Evolutionary conservation across 1,284 basidiomycete genomes (phyloP).

Genomic region (Ustilago hordei): DNA sequence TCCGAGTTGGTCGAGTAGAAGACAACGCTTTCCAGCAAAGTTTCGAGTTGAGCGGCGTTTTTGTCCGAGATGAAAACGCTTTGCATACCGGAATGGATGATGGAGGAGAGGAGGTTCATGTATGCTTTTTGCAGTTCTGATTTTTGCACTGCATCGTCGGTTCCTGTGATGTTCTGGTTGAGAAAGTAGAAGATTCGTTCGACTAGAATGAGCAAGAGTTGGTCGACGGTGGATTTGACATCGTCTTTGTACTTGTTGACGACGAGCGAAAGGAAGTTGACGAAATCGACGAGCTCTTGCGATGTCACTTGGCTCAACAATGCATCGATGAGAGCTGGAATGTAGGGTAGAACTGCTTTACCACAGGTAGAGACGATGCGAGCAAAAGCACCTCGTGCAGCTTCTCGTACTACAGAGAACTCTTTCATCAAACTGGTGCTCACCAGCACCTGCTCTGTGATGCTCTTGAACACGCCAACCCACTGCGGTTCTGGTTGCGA

Average conservation of each 20-base stretch:
- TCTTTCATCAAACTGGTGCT: conserved; percentile 88
- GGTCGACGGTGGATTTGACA: conserved; percentile 86
- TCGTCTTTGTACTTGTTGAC: conserved; percentile 92
- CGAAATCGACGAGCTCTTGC: conserved; percentile 91
- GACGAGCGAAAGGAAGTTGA: conserved; percentile 90
- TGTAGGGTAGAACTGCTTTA: conserved; percentile 78
- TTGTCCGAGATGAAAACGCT: conserved; percentile 86
- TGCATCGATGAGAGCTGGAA: conserved; percentile 87
- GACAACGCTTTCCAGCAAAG: conserved; percentile 77
- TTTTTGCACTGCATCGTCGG: conserved; percentile 87
- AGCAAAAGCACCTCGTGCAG: conserved; percentile 85
- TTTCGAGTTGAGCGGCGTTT: conserved; percentile 84
- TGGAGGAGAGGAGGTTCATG: conserved; percentile 82
- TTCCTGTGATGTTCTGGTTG: conserved; percentile 84
- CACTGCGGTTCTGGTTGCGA: conserved; percentile 78
- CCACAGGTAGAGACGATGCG: conserved; percentile 91
- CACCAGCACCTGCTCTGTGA: conserved; percentile 89
- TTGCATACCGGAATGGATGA: conserved; percentile 82
- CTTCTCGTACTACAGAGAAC: conserved; percentile 89
- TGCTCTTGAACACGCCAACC: conserved; percentile 84
- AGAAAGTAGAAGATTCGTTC: conserved; percentile 85
- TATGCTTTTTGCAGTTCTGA: conserved; percentile 91
- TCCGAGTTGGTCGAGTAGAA: conserved; percentile 71
- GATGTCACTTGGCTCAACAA: conserved; percentile 91
- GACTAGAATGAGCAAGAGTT: conserved; percentile 87